These are phyloP conservation scores for Cercis canadensis DNA, from an alignment of 306 rosid genomes.

Conservation along the genomic window DNA sequence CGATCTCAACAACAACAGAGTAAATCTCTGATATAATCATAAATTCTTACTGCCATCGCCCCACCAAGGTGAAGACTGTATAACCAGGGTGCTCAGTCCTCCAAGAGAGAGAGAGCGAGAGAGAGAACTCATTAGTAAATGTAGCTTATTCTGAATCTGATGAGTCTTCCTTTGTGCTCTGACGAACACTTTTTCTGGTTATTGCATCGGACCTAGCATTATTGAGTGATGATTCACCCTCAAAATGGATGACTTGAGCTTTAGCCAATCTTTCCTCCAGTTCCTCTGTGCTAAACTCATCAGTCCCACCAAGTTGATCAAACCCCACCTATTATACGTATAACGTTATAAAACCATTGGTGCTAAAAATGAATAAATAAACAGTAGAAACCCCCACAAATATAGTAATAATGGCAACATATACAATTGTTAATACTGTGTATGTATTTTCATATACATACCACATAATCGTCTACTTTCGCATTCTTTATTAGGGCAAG, in stretches of 20 bases:
- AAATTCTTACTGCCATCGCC: no score
- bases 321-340: slow-evolving; percentile 78
- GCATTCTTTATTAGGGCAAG: slow-evolving; percentile 92
- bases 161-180: slow-evolving; percentile 68
- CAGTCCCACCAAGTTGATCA: slow-evolving; percentile 96
- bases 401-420: background rate
- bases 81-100: slow-evolving; percentile 13
- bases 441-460: slow-evolving; percentile 39
- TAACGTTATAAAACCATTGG: slow-evolving; percentile 21
- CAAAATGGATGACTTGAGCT: slow-evolving; percentile 77
- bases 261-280: slow-evolving; percentile 88
- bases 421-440: background rate
- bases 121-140: slow-evolving; percentile 36
- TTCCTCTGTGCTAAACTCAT: slow-evolving; percentile 89
- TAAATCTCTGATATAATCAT: slow-evolving; percentile 6
- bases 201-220: slow-evolving; percentile 57
- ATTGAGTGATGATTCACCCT: slow-evolving; percentile 79
- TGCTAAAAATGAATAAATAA: background rate
- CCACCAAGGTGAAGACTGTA: no score
- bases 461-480: slow-evolving; percentile 98
- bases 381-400: background rate
- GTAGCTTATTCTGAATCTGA: slow-evolving; percentile 77
- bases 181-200: slow-evolving; percentile 71
- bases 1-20: no score
- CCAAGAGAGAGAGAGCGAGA: no score